Evolutionary conservation across 169 alveolate species (phyloP), one percentile per base, ranked within the genome.

Genomic region (Babesia caballi): DNA sequence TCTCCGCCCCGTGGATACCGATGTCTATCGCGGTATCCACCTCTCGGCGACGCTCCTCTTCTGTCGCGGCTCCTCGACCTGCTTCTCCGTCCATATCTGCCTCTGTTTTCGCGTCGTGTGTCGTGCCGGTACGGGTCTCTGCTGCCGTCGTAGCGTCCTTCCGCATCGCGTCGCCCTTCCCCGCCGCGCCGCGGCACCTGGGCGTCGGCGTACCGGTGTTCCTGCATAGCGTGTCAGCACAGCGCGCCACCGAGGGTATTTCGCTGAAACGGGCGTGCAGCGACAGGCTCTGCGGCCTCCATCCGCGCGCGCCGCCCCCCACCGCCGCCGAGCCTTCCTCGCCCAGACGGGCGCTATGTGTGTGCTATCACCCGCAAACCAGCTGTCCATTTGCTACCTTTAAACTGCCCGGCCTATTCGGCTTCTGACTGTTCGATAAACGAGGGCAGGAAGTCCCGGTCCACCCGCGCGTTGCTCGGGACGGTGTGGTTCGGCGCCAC

Each of bases 391-490:
- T n/a, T n/a, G n/a, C n/a, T n/a, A n/a, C n/a, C n/a, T n/a, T n/a
- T n/a, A 38, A 38, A 11, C n/a, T 38, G 44, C 14, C 14, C n/a
- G 1, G 36, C 19, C 4, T 14, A 6, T 33, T 8, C 7, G n/a
- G 21, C 1, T 36, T 9, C 41, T 70, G 44, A 70, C 67, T 54
- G 30, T n/a, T 78, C 56, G 21, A 66, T 68, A 30, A 78, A 78
- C 30, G 73, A 19, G 21, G 87, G 87, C n/a, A 68, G 36, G 52
- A 51, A 78, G 67, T 78, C 82, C 30, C 71, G 54, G 15, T 78
- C 87, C n/a, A 44, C 46, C 15, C 25, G 40, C 17, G 76, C 58
- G 49, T 66, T 58, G 23, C 36, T 38, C 8, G 82, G 73, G 19
- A 78, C 71, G 23, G 21, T 28, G 14, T 49, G 56, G 36, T 52